phyloP scores from a whole-genome alignment of 148 eudicot species.

The Camellia granthamiana region DNA sequence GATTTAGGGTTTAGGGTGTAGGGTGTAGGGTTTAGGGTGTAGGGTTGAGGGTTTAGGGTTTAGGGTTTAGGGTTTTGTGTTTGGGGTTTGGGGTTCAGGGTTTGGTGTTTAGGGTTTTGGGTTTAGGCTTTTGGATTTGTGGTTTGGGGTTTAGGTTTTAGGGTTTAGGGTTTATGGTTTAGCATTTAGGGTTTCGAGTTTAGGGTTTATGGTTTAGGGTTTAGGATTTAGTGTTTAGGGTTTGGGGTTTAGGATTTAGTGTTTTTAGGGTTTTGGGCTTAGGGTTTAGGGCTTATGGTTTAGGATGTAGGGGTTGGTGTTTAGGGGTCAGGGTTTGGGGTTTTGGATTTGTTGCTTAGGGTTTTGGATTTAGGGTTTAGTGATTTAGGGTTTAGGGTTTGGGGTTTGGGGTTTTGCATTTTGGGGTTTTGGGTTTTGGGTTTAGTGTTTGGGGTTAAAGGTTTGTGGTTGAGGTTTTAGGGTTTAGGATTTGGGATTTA shows the following conservation, averaged over 20 bases:
- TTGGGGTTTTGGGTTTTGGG: neutral
- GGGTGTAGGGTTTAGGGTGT: neutral
- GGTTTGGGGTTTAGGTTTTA: neutral
- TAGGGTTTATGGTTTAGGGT: neutral
- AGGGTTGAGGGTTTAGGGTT: conserved; percentile 9
- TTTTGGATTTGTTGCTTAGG: neutral
- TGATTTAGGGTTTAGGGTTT: neutral
- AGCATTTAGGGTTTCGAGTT: neutral
- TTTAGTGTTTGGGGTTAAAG: neutral
- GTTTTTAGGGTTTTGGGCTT: neutral
- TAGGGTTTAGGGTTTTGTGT: conserved; percentile 6
- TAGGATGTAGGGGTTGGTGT: neutral
- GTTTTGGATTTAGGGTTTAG: neutral
- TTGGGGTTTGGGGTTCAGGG: neutral
- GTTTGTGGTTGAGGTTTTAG: neutral
- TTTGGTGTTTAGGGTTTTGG: neutral
- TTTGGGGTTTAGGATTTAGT: neutral
- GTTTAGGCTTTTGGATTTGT: neutral
- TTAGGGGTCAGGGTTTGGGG: conserved; percentile 2
- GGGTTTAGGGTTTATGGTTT: neutral
- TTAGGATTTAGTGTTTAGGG: neutral
- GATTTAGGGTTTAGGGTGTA: too few relatives aligned
- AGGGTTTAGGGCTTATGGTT: neutral
- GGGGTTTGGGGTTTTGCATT: neutral
- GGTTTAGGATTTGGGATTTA: neutral